phyloP scores from a whole-genome alignment of 805 yeast genomes.

The Helenozyma rhizophorensis region DNA sequence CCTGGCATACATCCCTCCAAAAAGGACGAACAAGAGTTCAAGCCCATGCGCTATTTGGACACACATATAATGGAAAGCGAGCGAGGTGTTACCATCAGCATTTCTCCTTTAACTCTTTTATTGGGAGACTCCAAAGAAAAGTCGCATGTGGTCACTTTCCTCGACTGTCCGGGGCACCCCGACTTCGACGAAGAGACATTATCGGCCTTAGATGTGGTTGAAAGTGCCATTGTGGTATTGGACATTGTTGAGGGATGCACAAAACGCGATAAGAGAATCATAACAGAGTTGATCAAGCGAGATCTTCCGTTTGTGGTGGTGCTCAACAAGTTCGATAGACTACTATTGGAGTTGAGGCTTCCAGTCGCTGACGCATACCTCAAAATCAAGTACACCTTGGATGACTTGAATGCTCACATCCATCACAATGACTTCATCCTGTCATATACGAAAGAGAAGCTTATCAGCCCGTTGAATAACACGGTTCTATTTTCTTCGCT shows the following conservation, averaged over 20 bases:
- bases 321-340: slow-evolving; percentile 78
- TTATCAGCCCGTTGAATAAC: slow-evolving; percentile 55
- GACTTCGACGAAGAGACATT: slow-evolving; percentile 76
- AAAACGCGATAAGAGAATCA: slow-evolving; percentile 44
- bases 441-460: slow-evolving; percentile 22
- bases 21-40: slow-evolving; percentile 32
- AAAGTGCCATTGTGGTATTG: slow-evolving; percentile 65
- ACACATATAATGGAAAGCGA: slow-evolving; percentile 63
- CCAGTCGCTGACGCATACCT: slow-evolving; percentile 71
- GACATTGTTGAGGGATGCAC: slow-evolving; percentile 84
- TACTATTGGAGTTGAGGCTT: slow-evolving; percentile 72
- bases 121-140: slow-evolving; percentile 46
- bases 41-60: slow-evolving; percentile 64
- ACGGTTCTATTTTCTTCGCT: slow-evolving; percentile 78
- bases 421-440: slow-evolving; percentile 24
- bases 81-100: slow-evolving; percentile 64
- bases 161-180: slow-evolving; percentile 92
- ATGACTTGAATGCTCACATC: slow-evolving; percentile 58
- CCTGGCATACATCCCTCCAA: slow-evolving; percentile 19
- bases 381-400: slow-evolving; percentile 59
- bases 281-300: slow-evolving; percentile 49
- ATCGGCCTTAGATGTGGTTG: slow-evolving; percentile 53
- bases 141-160: slow-evolving; percentile 55
- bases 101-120: slow-evolving; percentile 59
- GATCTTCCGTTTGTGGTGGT: slow-evolving; percentile 55